Percentiles rank a stretch among this genome's conserved stretches.
Conservation (phyloP, 2,329 filamentous ascomycete species). For the Trichoderma gracile region DNA sequence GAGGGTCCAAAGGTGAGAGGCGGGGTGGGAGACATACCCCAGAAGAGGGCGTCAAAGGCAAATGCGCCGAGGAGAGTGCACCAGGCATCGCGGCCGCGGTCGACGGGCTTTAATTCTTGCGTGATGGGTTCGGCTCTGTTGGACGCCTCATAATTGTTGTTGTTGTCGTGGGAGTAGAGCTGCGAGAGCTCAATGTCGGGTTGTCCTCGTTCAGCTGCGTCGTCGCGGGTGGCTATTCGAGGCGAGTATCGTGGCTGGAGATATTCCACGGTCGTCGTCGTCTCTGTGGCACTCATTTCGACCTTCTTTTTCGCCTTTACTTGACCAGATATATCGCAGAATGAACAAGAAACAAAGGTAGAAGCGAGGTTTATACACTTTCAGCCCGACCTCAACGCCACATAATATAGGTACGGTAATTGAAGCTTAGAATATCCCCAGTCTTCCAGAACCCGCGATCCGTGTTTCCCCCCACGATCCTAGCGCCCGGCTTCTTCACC, state of each 20-base stretch:
- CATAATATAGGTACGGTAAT: no score
- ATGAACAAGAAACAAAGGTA: background rate
- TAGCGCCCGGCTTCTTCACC: background rate
- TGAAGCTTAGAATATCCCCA: background rate
- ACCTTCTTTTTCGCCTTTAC: background rate
- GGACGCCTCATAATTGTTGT: background rate
- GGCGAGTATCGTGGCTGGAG: background rate
- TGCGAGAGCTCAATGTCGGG: background rate
- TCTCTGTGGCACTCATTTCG: slow-evolving; percentile 14
- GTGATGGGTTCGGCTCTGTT: background rate
- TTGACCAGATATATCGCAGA: background rate
- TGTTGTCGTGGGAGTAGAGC: background rate
- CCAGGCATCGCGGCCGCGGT: slow-evolving; percentile 33
- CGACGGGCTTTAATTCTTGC: slow-evolving; percentile 29
- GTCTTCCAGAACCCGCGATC: background rate
- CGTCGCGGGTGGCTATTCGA: background rate
- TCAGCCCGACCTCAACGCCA: background rate
- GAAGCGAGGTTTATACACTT: background rate
- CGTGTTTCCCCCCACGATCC: background rate
- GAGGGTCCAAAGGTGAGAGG: background rate
- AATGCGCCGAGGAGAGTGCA: slow-evolving; percentile 30
- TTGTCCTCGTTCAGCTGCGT: background rate
- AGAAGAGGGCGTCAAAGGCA: slow-evolving; percentile 32
- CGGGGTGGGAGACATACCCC: no score
- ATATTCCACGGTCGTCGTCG: background rate